phyloP scores from a whole-genome alignment of 306 rosid species.

The Gastrolobium bilobum region DNA sequence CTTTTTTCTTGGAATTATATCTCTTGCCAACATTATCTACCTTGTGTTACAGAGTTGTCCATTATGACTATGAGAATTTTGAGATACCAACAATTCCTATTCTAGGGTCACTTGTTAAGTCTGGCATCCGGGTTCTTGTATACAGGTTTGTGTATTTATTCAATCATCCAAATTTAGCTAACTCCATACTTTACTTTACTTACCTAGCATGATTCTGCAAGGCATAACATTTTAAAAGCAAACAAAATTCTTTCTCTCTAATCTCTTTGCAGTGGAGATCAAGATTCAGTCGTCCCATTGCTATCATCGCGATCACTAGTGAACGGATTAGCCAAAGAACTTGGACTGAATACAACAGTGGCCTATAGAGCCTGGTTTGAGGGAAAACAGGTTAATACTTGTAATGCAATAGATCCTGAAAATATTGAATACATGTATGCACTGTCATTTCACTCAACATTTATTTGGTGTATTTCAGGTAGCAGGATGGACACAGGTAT shows the following conservation, averaged over 20 bases:
- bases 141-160: slow-evolving; percentile 47
- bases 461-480: slow-evolving; percentile 18
- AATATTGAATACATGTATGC: background rate
- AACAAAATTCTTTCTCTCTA: background rate
- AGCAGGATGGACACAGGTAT: slow-evolving; percentile 58
- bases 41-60: slow-evolving; percentile 24
- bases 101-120: slow-evolving; percentile 49
- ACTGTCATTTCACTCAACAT: background rate
- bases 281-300: slow-evolving; percentile 57
- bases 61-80: slow-evolving; percentile 43
- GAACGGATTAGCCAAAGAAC: slow-evolving; percentile 43
- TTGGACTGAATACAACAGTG: slow-evolving; percentile 51
- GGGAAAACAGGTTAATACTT: slow-evolving; percentile 56
- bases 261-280: slow-evolving; percentile 64
- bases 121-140: slow-evolving; percentile 54
- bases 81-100: slow-evolving; percentile 47
- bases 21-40: background rate
- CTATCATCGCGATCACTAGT: slow-evolving; percentile 44
- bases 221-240: background rate
- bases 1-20: background rate
- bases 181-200: background rate
- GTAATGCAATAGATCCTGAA: background rate
- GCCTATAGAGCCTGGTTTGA: slow-evolving; percentile 62
- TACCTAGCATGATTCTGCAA: background rate
- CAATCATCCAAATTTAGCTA: background rate